Percentiles rank a stretch among this genome's conserved stretches.
These are phyloP conservation scores for Marsdenia floribunda DNA, from an alignment of 257 asterid genomes.

Conservation along the genomic window DNA sequence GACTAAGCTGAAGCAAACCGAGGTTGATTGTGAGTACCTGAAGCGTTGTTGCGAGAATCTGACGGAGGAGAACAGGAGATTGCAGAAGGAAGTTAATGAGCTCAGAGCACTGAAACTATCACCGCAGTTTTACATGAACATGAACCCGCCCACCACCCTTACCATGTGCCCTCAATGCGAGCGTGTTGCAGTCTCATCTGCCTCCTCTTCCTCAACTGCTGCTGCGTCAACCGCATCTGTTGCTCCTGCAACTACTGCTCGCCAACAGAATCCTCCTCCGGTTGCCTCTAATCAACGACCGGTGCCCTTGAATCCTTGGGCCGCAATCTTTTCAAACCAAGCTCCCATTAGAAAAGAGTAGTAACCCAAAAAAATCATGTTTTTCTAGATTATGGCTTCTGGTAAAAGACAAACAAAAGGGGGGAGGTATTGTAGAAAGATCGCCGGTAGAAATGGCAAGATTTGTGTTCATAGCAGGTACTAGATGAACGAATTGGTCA, in stretches of 20 bases:
- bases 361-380: background rate
- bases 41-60: slow-evolving; percentile 83
- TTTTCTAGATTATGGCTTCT: slow-evolving; percentile 1
- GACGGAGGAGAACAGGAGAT: slow-evolving; percentile 72
- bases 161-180: slow-evolving; percentile 98
- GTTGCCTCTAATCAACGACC: slow-evolving; percentile 29
- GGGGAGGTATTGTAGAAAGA: no score
- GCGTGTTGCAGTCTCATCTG: slow-evolving; percentile 57
- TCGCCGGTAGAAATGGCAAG: no score
- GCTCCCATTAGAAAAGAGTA: slow-evolving; percentile 10
- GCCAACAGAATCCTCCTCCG: slow-evolving; percentile 12
- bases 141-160: slow-evolving; percentile 95
- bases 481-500: slow-evolving; percentile 14
- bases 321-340: slow-evolving; percentile 41
- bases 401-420: no score
- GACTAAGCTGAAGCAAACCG: slow-evolving; percentile 96
- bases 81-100: slow-evolving; percentile 85
- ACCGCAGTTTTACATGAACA: slow-evolving; percentile 84
- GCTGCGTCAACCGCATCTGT: slow-evolving; percentile 23
- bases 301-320: slow-evolving; percentile 50
- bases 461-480: background rate
- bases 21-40: slow-evolving; percentile 88
- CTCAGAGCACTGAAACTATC: slow-evolving; percentile 78
- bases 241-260: slow-evolving; percentile 17
- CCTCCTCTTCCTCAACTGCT: slow-evolving; percentile 28